Base-by-base conservation (phyloP, 352 stramenopile species). In the Phytophthora citricola region DNA sequence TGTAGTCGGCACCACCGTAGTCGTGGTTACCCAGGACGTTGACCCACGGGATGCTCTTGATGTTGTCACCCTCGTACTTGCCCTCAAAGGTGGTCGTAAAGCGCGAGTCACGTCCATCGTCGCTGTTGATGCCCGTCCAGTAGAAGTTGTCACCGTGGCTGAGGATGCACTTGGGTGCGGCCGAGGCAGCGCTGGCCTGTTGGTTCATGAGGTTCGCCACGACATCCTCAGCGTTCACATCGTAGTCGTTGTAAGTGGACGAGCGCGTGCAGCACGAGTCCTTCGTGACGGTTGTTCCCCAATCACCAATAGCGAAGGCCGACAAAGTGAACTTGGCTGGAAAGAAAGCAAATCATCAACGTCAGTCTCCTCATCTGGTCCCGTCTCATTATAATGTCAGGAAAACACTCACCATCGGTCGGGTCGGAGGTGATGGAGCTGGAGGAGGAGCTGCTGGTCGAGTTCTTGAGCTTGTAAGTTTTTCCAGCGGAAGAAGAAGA, bases 1-100 rank as follows among this genome's bases (percentile, higher is more conserved):
- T 80, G 78, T 79, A 90, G 39, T 66, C 76, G 31, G 75, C 76
- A 12, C 81, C 81, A 48, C 81, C 81, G 58, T 89, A 89, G 68
- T 90, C 81, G 75, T 90, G 81, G 69, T 90, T 90, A n/a, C 81
- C 81, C 58, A 90, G 67, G 26, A 89, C 79, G 32, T 89, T 90
- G 27, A 90, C 47, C 81, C 81, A 90, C 44, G 77, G 78, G 4
- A 90, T 67, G 22, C 56, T 74, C 20, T 71, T 78, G 12, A 90
- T 71, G 60, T 82, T 74, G 55, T 64, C 41, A 20, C 79, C 77
- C 1, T 75, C 73, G 67, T 83, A 89, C 51, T 85, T 87, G 27
- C 62, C 63, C 45, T 90, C 81, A 46, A 89, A 90, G 27, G 80
- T 89, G 17, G 63, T 69, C 5, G 72, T 72, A 67, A 90, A 90